A percentile compares a stretch with the other conserved stretches of the same genome.
phyloP scores from a whole-genome alignment of 495 filamentous ascomycete species.

The Lophiostoma macrostomum region DNA sequence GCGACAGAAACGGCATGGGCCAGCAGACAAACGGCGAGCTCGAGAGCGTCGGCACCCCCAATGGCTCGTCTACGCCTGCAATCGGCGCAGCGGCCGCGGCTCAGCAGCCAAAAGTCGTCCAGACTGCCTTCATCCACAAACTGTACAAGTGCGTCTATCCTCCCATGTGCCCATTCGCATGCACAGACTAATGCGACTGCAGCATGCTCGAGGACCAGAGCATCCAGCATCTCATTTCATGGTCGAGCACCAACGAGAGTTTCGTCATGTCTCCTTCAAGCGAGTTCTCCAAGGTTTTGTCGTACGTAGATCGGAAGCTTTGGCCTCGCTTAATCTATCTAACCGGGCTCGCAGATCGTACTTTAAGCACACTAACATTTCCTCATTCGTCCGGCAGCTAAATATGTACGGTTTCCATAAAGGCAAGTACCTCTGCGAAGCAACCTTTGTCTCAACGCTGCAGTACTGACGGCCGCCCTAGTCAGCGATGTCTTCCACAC shows the following conservation, averaged over 20 bases:
- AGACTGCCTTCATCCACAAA: constrained; percentile 99
- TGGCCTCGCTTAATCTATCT: constrained; percentile 32
- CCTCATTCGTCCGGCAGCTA: constrained; percentile 93
- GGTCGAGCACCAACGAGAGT: constrained; percentile 89
- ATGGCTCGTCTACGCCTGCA: constrained; percentile 57
- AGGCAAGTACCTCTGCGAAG: constrained; percentile 70
- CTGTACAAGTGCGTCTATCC: constrained; percentile 85
- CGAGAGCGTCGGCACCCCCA: constrained; percentile 23
- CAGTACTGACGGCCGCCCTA: constrained; percentile 40
- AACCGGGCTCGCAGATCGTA: constrained; percentile 63
- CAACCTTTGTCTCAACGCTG: not conserved
- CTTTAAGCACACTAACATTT: constrained; percentile 99
- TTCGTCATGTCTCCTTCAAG: constrained; percentile 97
- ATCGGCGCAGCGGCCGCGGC: constrained; percentile 73
- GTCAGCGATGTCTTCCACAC: constrained; percentile 99
- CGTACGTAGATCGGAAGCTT: constrained; percentile 57
- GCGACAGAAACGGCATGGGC: constrained; percentile 29
- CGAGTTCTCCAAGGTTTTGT: constrained; percentile 97
- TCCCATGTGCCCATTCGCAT: not conserved
- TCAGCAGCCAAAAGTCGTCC: constrained; percentile 93
- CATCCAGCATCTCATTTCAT: constrained; percentile 94
- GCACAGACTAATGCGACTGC: constrained; percentile 42
- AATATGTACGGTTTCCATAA: constrained; percentile 99
- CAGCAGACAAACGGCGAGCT: constrained; percentile 13
- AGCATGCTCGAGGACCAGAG: constrained; percentile 94